Base-by-base conservation (phyloP, 129 eudicot genomes). In the Flaveria trinervia region DNA sequence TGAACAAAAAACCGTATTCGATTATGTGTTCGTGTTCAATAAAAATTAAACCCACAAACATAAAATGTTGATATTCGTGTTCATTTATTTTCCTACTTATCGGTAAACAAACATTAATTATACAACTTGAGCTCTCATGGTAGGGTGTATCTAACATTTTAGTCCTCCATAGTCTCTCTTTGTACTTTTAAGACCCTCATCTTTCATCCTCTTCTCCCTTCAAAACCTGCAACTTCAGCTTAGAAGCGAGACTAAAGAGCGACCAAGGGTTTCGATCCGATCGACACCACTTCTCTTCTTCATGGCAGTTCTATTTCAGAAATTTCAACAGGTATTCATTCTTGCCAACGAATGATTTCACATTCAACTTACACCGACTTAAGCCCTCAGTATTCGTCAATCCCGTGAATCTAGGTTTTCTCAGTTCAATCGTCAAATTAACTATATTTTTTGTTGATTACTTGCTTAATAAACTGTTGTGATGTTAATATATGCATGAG, bases 321-420 rank as follows among this genome's bases (percentile, higher is more conserved):
- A 89, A 83, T 89, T 92, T 83, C 93, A 89, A 79, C 88, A 92
- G 96, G 97, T 92, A 75, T 51, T 23, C 39, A 25, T 23, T 68
- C 51, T 74, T 36, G 9, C 30, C 9, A 0, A 75, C 39, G 50
- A 64, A 0, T 39, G 16, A 62, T 44, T 48, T 46, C 64, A 71
- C 72, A 46, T 11, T 79, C 36, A 8, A 36, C 7, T 36, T 36
- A 4, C 41, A 36, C 7, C 1, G 41, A 0, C 41, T 36, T 36
- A 36, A 36, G 5, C 41, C 41, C 13, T 1, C 67, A 26, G 28
- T 33, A 55, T 8, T 56, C 44, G 14, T 22, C 65, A 9, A 16
- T 8, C 65, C 9, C 55, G 49, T n/a, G 17, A 14, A 66, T 43
- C 30, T 71, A 65, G 78, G 77, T 6, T 65, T 79, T 50, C 15